These are phyloP conservation scores for Diplodia seriata DNA, from an alignment of 2,329 filamentous ascomycete species.

Conservation along the genomic window DNA sequence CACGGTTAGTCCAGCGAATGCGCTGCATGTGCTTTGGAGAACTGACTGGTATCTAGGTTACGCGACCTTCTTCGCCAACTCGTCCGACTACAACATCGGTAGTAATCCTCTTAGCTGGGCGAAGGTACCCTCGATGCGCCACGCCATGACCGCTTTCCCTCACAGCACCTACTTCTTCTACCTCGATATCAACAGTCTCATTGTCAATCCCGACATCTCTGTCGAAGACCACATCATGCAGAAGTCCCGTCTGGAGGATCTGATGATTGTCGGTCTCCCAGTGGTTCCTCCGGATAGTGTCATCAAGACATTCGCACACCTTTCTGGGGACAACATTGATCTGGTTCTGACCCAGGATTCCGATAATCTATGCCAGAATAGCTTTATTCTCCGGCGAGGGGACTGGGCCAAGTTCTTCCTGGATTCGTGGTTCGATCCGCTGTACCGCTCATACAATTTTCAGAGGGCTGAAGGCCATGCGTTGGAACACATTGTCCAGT, in stretches of 20 bases:
- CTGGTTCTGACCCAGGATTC: constrained; percentile 85
- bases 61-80: constrained; percentile 78
- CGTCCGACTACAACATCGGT: constrained; percentile 75
- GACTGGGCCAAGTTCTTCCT: constrained; percentile 93
- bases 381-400: constrained; percentile 80
- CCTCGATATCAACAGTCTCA: constrained; percentile 81
- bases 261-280: constrained; percentile 85
- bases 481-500: constrained; percentile 68
- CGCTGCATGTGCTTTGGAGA: neutral
- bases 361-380: constrained; percentile 76
- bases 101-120: constrained; percentile 70
- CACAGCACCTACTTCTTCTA: constrained; percentile 84
- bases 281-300: constrained; percentile 96
- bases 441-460: constrained; percentile 95
- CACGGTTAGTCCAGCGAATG: constrained; percentile 70
- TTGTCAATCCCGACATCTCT: constrained; percentile 79
- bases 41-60: constrained; percentile 68
- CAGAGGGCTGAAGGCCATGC: constrained; percentile 93
- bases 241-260: constrained; percentile 68
- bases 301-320: constrained; percentile 88
- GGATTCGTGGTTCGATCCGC: constrained; percentile 94
- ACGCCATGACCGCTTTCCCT: constrained; percentile 82
- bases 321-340: constrained; percentile 79
- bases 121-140: constrained; percentile 82
- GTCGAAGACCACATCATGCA: constrained; percentile 76